These are phyloP conservation scores for Suillus subluteus DNA, from an alignment of 768 basidiomycete genomes.

Conservation along the genomic window DNA sequence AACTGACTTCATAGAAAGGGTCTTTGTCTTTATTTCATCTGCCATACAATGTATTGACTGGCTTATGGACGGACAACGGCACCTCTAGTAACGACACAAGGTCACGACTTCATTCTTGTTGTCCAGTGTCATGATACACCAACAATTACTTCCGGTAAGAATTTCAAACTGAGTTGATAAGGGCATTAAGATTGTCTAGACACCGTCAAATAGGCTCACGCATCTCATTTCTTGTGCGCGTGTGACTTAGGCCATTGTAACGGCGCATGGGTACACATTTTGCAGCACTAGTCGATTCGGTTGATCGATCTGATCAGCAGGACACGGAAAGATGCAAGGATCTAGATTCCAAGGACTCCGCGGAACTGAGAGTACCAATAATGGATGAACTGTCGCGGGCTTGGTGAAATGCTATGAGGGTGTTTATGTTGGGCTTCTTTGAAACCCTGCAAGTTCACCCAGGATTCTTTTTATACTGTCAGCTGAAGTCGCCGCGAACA, in stretches of 20 bases:
- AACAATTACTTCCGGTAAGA: conserved; percentile 4
- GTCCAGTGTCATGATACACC: background rate
- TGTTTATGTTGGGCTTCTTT: background rate
- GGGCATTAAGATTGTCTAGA: background rate
- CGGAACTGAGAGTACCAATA: conserved; percentile 4
- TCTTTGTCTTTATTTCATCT: background rate
- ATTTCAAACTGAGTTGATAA: background rate
- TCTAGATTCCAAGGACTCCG: background rate
- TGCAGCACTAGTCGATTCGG: background rate
- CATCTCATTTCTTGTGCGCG: background rate
- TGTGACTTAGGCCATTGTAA: background rate
- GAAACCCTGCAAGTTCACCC: background rate
- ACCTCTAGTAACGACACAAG: background rate
- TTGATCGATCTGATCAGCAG: background rate
- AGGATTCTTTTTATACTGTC: background rate
- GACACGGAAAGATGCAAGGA: background rate
- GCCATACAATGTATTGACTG: background rate
- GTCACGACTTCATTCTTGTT: background rate
- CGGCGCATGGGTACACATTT: background rate
- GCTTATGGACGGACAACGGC: background rate
- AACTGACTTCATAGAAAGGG: background rate
- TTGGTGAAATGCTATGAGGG: conserved; percentile 4
- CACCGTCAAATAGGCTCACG: background rate
- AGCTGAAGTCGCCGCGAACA: background rate
- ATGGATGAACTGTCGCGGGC: background rate